These are phyloP conservation scores for Microbotryum saponariae DNA, from an alignment of 1,284 basidiomycete genomes.

Conservation along the genomic window DNA sequence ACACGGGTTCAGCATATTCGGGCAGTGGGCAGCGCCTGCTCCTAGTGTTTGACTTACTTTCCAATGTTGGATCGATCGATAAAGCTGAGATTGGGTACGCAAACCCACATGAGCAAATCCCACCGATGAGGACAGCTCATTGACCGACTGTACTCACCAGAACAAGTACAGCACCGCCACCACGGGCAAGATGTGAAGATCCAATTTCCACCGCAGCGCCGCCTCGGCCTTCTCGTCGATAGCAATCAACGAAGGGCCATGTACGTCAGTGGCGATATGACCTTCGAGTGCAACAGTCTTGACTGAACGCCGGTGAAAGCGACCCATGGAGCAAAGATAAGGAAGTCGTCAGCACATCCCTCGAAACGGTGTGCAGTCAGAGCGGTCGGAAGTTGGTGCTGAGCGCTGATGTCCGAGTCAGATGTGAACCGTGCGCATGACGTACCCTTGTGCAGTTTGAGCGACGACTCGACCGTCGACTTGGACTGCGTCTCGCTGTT, in stretches of 20 bases:
- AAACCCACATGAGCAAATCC: not conserved
- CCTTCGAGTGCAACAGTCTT: slow-evolving; percentile 6
- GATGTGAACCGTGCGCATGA: no score
- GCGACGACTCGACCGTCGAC: no score
- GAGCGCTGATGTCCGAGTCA: no score
- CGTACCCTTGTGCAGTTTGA: no score
- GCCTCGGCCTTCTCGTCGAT: slow-evolving; percentile 30
- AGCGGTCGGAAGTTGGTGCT: no score
- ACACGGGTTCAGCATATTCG: no score
- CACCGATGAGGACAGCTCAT: no score
- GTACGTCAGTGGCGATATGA: slow-evolving; percentile 9
- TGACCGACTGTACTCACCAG: not conserved
- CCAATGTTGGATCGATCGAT: slow-evolving; percentile 36
- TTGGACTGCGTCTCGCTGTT: no score
- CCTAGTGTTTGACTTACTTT: slow-evolving; percentile 13
- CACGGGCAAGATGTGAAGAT: slow-evolving; percentile 30
- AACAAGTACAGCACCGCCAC: slow-evolving; percentile 29
- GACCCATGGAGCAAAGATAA: no score
- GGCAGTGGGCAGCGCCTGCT: not conserved
- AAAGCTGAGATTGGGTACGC: slow-evolving; percentile 3
- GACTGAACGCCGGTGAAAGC: not conserved
- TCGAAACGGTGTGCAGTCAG: no score
- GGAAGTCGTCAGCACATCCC: no score
- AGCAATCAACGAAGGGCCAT: slow-evolving; percentile 13
- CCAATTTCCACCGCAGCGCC: slow-evolving; percentile 32